phyloP scores from a whole-genome alignment of 768 basidiomycete genomes.

The Leccinum rimulosum region DNA sequence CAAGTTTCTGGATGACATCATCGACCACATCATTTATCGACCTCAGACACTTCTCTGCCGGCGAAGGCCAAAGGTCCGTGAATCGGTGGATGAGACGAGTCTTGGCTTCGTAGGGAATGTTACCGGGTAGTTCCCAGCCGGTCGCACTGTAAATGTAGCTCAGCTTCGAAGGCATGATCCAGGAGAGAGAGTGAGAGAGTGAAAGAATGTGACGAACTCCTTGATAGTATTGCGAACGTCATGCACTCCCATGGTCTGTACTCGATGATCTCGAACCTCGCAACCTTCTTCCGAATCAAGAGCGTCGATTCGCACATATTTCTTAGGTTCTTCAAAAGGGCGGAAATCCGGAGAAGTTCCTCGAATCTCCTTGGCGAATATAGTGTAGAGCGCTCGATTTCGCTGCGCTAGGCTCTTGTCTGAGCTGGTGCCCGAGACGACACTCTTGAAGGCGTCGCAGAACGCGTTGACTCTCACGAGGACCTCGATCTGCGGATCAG shows the following conservation, averaged over 20 bases:
- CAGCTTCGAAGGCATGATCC: too few relatives aligned
- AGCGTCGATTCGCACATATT: slow-evolving; percentile 11
- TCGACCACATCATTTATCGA: too few relatives aligned
- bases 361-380: slow-evolving; percentile 36
- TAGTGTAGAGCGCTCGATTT: slow-evolving; percentile 32
- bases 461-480: slow-evolving; percentile 44
- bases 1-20: slow-evolving; percentile 10
- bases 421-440: slow-evolving; percentile 32
- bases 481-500: slow-evolving; percentile 46
- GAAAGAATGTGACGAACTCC: slow-evolving; percentile 27
- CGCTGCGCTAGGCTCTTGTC: slow-evolving; percentile 38
- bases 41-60: too few relatives aligned
- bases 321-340: slow-evolving; percentile 20
- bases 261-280: neutral
- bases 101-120: too few relatives aligned
- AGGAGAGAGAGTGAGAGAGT: neutral
- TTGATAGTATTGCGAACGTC: slow-evolving; percentile 36
- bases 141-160: too few relatives aligned
- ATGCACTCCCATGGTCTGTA: slow-evolving; percentile 26
- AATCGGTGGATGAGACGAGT: too few relatives aligned
- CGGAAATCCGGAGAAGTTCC: slow-evolving; percentile 43
- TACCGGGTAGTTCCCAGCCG: too few relatives aligned
- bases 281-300: slow-evolving; percentile 8
- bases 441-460: slow-evolving; percentile 36
- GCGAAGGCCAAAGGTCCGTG: too few relatives aligned